These are phyloP conservation scores for Abrus precatorius DNA, from an alignment of 306 rosid genomes.

Conservation along the genomic window DNA sequence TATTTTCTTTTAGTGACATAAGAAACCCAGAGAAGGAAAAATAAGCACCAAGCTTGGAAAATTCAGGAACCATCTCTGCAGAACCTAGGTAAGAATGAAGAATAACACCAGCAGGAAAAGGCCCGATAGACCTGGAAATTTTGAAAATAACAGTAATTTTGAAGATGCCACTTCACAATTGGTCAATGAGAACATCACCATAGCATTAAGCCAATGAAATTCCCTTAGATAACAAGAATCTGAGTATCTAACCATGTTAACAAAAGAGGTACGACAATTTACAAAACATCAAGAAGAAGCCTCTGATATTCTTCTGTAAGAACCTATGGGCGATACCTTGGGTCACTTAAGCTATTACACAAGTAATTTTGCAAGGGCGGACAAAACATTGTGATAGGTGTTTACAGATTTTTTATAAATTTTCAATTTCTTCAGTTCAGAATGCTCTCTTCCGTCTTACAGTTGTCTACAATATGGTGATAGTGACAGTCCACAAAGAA, in stretches of 20 bases:
- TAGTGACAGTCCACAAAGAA: constrained; percentile 1
- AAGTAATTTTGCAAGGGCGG: not conserved
- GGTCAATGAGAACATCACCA: constrained; percentile 23
- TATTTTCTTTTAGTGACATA: constrained; percentile 70
- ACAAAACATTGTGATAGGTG: not conserved
- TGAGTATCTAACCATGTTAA: not conserved
- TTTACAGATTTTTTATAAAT: constrained; percentile 1
- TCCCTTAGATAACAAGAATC: constrained; percentile 27
- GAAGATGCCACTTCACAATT: constrained; percentile 18
- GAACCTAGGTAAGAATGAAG: constrained; percentile 95
- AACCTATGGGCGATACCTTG: constrained; percentile 2
- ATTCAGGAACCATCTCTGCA: constrained; percentile 92
- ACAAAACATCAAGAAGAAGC: not conserved
- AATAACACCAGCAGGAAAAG: constrained; percentile 92
- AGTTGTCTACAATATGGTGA: constrained; percentile 16
- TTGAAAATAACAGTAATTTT: constrained; percentile 1
- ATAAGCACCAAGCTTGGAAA: constrained; percentile 83
- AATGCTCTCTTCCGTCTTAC: constrained; percentile 13
- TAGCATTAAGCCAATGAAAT: constrained; percentile 1
- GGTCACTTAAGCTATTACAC: constrained; percentile 22
- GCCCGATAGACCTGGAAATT: constrained; percentile 75
- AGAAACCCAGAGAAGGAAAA: constrained; percentile 94
- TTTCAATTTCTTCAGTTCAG: constrained; percentile 8
- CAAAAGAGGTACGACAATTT: not conserved
- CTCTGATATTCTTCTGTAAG: not conserved